Conservation (phyloP, 306 rosid species). For the Prunus campanulata region DNA sequence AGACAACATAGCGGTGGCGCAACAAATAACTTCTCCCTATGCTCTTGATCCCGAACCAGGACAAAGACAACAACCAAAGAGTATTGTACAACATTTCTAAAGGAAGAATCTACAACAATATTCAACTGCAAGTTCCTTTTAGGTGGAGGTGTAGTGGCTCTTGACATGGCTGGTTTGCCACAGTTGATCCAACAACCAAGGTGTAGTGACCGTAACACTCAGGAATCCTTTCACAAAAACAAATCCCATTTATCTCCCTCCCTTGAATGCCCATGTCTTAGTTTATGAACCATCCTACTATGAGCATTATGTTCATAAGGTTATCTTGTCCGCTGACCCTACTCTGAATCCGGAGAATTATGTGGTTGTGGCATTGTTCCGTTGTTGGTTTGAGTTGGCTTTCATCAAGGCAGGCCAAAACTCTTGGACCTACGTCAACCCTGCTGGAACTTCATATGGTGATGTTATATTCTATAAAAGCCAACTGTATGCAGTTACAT, state of each 20-base stretch:
- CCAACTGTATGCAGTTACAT: neutral
- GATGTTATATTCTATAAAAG: neutral
- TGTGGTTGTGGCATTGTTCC: neutral
- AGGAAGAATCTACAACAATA: neutral
- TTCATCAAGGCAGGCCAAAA: neutral
- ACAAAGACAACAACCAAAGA: neutral
- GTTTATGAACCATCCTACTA: no score
- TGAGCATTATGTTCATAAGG: neutral
- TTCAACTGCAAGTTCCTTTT: neutral
- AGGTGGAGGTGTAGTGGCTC: neutral
- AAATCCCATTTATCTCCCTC: neutral
- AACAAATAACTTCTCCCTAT: neutral
- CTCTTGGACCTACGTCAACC: neutral
- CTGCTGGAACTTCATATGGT: neutral
- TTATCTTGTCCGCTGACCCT: neutral
- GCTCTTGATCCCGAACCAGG: neutral
- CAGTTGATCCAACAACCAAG: neutral
- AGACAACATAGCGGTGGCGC: neutral
- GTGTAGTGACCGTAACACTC: neutral
- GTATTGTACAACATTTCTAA: neutral
- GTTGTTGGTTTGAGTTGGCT: neutral
- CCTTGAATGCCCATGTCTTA: neutral
- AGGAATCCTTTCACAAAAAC: neutral
- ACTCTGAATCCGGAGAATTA: neutral
- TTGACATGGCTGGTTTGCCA: neutral